These are phyloP conservation scores for Fusarium sp. DNA, from an alignment of 2,329 filamentous ascomycete genomes.

Conservation along the genomic window DNA sequence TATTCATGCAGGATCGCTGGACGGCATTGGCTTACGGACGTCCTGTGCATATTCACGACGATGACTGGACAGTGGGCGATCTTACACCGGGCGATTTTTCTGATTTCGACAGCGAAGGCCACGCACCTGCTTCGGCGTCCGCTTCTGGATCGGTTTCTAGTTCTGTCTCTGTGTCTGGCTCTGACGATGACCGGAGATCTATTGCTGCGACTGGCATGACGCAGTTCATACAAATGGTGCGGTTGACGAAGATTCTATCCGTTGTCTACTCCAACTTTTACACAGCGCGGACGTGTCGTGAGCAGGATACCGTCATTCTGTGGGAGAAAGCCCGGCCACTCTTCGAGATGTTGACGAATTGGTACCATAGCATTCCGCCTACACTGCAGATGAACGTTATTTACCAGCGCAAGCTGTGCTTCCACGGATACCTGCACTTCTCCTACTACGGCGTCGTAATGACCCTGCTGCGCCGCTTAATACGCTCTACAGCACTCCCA, in stretches of 20 bases:
- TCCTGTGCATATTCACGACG: constrained; percentile 43
- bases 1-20: constrained; percentile 70
- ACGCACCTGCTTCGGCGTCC: constrained; percentile 6
- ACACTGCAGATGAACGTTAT: constrained; percentile 54
- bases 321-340: constrained; percentile 58
- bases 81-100: constrained; percentile 46
- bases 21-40: constrained; percentile 43
- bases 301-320: constrained; percentile 47
- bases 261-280: constrained; percentile 57
- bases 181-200: constrained; percentile 43
- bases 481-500: constrained; percentile 46
- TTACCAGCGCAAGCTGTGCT: constrained; percentile 52
- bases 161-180: constrained; percentile 24
- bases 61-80: constrained; percentile 43
- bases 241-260: constrained; percentile 56
- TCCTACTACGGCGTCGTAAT: constrained; percentile 58
- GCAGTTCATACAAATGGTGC: constrained; percentile 57
- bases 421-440: constrained; percentile 53
- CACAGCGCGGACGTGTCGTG: constrained; percentile 42
- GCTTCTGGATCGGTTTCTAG: constrained; percentile 17
- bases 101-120: constrained; percentile 36
- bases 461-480: constrained; percentile 55
- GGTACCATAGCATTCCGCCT: constrained; percentile 55
- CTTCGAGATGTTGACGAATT: constrained; percentile 56
- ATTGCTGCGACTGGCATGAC: constrained; percentile 49